phyloP scores from a whole-genome alignment of 306 rosid species.

The Castanea crenata region DNA sequence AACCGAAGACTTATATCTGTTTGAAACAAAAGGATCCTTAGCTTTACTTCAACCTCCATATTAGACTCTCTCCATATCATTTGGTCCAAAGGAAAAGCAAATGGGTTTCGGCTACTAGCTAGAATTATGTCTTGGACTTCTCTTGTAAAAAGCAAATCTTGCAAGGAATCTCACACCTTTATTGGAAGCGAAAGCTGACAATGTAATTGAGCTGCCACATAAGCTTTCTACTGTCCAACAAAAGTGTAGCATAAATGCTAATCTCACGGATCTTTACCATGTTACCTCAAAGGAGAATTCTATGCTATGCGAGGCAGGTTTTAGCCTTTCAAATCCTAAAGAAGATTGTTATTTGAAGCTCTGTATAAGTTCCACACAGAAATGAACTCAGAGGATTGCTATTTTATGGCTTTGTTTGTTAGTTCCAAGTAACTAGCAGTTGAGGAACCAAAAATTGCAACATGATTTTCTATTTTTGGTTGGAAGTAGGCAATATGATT shows the following conservation, averaged over 20 bases:
- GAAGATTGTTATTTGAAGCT: neutral
- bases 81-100: constrained; percentile 17
- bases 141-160: neutral
- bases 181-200: constrained; percentile 37
- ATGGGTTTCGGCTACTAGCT: constrained; percentile 1
- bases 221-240: constrained; percentile 29
- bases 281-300: constrained; percentile 20
- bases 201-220: constrained; percentile 25
- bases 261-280: constrained; percentile 20
- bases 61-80: constrained; percentile 1
- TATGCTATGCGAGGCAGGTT: constrained; percentile 1
- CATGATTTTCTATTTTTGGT: neutral
- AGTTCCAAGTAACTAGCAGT: neutral
- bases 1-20: too few species aligned
- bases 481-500: constrained; percentile 29
- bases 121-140: constrained; percentile 27
- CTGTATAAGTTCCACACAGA: neutral
- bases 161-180: constrained; percentile 29
- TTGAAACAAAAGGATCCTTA: too few species aligned
- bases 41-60: neutral
- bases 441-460: constrained; percentile 11
- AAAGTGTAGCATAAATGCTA: constrained; percentile 27
- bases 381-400: neutral
- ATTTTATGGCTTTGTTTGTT: neutral
- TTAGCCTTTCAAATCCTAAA: too few species aligned